Conservation (phyloP, 1,284 basidiomycete species). For the Irpex lacteus region DNA sequence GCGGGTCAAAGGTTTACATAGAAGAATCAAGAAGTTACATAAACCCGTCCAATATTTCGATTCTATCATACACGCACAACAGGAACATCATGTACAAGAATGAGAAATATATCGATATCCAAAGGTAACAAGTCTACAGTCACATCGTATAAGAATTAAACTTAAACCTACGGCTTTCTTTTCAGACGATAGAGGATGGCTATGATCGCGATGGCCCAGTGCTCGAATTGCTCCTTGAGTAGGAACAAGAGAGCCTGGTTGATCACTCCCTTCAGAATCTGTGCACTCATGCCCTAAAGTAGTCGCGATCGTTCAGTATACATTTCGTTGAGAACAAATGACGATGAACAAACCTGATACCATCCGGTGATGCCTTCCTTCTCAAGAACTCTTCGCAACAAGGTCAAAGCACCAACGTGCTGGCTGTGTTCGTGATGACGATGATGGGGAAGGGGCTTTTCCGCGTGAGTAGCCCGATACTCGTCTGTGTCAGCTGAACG, state of each 20-base stretch:
- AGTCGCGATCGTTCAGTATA: background rate
- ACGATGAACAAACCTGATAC: constrained; percentile 78
- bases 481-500: constrained; percentile 56
- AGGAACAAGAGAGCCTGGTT: constrained; percentile 81
- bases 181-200: constrained; percentile 35
- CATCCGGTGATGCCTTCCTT: constrained; percentile 84
- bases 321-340: background rate
- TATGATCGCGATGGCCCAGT: constrained; percentile 70
- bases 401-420: constrained; percentile 73
- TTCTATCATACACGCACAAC: background rate
- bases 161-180: constrained; percentile 13
- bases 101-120: background rate
- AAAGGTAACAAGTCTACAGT: too few relatives aligned
- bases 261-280: constrained; percentile 86
- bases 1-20: background rate
- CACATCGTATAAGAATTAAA: too few relatives aligned
- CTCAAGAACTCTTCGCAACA: constrained; percentile 73
- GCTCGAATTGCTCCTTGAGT: constrained; percentile 83
- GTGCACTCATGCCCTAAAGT: constrained; percentile 83
- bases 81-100: background rate
- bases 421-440: constrained; percentile 36
- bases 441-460: constrained; percentile 35
- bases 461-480: constrained; percentile 37
- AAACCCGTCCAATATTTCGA: background rate
- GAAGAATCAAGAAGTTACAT: background rate